phyloP scores from a whole-genome alignment of 2,329 filamentous ascomycete genomes.

The Talaromyces funiculosus region DNA sequence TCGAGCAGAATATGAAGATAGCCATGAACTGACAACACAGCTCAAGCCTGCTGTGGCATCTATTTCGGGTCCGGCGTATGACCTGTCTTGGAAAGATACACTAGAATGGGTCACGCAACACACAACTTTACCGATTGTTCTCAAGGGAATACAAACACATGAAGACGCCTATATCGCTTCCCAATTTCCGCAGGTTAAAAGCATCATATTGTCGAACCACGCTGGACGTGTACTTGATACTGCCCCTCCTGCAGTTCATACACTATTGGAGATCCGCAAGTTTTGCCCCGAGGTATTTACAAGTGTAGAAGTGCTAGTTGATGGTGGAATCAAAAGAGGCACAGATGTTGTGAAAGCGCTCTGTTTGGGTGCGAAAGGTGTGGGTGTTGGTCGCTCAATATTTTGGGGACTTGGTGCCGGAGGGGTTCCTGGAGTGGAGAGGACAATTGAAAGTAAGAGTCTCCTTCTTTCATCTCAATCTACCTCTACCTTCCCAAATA shows the following conservation, averaged over 20 bases:
- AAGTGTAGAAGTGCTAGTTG: conserved; percentile 75
- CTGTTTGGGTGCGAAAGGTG: conserved; percentile 75
- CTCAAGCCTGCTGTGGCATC: conserved; percentile 67
- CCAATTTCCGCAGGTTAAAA: conserved; percentile 65
- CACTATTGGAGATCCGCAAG: conserved; percentile 67
- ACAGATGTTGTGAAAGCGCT: conserved; percentile 87
- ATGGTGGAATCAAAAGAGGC: conserved; percentile 78
- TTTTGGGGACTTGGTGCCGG: conserved; percentile 68
- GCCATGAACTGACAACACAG: conserved; percentile 57
- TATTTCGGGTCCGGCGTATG: conserved; percentile 80
- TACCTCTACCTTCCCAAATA: too few relatives aligned
- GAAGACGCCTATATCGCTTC: conserved; percentile 85
- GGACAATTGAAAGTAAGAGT: conserved; percentile 60
- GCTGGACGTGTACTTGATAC: conserved; percentile 82
- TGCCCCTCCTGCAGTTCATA: conserved; percentile 67
- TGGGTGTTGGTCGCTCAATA: conserved; percentile 69
- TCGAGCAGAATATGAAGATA: conserved; percentile 31
- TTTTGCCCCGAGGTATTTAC: conserved; percentile 66
- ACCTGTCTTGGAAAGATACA: conserved; percentile 78
- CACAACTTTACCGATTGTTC: conserved; percentile 77
- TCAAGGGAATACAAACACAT: conserved; percentile 91
- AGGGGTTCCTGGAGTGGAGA: conserved; percentile 58
- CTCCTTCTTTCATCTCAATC: too few relatives aligned
- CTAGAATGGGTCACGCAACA: conserved; percentile 77
- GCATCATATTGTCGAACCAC: conserved; percentile 87